Evolutionary conservation across 371 early-diverging fungal species (phyloP), one percentile per base, ranked within the genome.

Genomic region (Zopfochytrium polystomum): DNA sequence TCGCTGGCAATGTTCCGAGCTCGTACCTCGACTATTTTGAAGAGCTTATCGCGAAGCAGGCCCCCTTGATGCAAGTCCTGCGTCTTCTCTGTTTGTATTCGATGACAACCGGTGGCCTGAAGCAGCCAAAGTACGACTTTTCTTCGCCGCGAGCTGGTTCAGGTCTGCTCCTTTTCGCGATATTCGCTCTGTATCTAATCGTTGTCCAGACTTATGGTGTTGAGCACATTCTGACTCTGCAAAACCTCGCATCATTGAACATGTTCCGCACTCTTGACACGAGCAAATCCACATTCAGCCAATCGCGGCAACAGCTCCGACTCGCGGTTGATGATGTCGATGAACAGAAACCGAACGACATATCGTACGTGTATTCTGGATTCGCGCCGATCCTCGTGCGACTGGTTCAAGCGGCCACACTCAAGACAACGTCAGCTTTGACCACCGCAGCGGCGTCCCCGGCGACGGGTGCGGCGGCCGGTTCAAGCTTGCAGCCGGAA

Each of bases 351-450:
- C 92, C 93, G 0, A 85, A 86, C 43, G 96, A 96, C 73, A 83
- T 92, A 0, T 84, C 92, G 0, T 95, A 92, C 63, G 95, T 94
- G 18, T 95, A 92, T 65, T 90, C 91, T 0, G 98, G 98, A 2
- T 96, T 90, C 70, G 96, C 95, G 1, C 96, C 98, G 2, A 56
- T 94, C 29, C 85, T 86, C 29, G 84, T 92, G 5, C 87, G 98
- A 43, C 74, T 96, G 31, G 80, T 96, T n/a, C 92, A 97, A 67
- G 84, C 84, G 53, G 89, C 91, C 55, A 32, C 72, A 55, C 30
- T 34, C 5, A 58, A 46, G 30, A 47, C 52, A 23, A 6, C 38
- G 20, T 32, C 51, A 23, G 35, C 29, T 15, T 15, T 2, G 65
- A 73, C 30, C 72, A 68, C 13, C 60, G 69, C 58, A 47, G 56